Percentiles rank a stretch among this genome's conserved stretches.
These are phyloP conservation scores for Durio zibethinus DNA, from an alignment of 345 rosid species.

Conservation along the genomic window DNA sequence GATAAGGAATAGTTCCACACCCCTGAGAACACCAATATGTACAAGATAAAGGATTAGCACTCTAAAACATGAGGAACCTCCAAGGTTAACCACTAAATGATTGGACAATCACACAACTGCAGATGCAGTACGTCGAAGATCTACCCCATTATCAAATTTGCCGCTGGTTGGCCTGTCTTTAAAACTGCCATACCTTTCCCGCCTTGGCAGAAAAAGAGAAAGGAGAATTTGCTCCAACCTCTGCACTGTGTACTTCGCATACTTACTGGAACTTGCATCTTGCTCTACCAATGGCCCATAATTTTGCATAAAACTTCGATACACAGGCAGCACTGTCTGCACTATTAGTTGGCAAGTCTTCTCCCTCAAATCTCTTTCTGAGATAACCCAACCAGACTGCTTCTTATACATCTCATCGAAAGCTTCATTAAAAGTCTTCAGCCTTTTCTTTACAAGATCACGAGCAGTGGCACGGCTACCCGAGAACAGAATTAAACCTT, in stretches of 20 bases:
- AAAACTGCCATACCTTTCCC: constrained; percentile 82
- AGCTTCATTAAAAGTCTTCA: constrained; percentile 86
- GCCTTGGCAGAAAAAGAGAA: constrained; percentile 76
- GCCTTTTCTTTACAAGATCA: constrained; percentile 93
- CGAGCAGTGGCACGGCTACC: constrained; percentile 99
- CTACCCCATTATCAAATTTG: constrained; percentile 51
- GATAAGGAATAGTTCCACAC: not conserved
- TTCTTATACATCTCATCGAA: constrained; percentile 78
- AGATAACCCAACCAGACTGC: constrained; percentile 72
- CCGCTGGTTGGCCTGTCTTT: constrained; percentile 59
- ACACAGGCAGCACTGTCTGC: constrained; percentile 80
- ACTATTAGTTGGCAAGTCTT: constrained; percentile 71
- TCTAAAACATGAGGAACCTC: not conserved
- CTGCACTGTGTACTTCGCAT: constrained; percentile 81
- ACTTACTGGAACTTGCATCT: constrained; percentile 80
- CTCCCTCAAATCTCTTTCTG: constrained; percentile 88
- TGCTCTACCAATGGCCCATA: constrained; percentile 94
- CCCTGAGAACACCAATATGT: constrained; percentile 25
- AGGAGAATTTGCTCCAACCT: constrained; percentile 75
- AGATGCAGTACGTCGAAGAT: constrained; percentile 75
- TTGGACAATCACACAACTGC: constrained; percentile 51
- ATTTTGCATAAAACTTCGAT: constrained; percentile 96
- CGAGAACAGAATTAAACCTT: constrained; percentile 91
- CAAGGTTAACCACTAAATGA: constrained; percentile 1
- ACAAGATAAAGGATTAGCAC: constrained; percentile 21